Conservation (phyloP, 192 early-diverging fungal genomes). For the Coemansia sp. region DNA sequence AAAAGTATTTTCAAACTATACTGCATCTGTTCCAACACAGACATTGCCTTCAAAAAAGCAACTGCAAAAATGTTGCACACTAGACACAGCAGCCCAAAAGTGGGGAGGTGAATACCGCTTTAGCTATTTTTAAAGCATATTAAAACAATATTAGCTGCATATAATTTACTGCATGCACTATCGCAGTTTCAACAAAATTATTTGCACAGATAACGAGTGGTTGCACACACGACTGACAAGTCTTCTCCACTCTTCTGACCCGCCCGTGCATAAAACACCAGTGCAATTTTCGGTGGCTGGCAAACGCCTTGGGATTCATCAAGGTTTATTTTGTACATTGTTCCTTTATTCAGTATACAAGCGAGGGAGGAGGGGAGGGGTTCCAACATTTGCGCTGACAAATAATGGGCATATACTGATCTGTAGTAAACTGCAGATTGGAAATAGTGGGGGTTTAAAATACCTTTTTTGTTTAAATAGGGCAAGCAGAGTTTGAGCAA, state of each 20-base stretch:
- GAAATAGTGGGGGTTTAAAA: neutral
- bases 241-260: slow-evolving; percentile 29
- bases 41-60: too few relatives aligned
- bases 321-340: neutral
- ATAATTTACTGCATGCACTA: neutral
- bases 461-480: neutral
- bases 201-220: neutral
- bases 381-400: neutral
- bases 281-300: slow-evolving; percentile 12
- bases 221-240: slow-evolving; percentile 6
- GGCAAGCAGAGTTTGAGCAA: too few relatives aligned
- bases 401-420: neutral
- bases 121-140: neutral
- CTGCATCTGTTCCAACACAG: too few relatives aligned
- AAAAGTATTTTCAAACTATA: neutral
- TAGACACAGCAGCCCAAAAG: too few relatives aligned
- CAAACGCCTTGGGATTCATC: neutral
- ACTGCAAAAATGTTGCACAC: neutral
- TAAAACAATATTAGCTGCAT: neutral
- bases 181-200: neutral
- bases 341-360: neutral
- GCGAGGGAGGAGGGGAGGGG: neutral
- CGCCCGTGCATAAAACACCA: slow-evolving; percentile 1
- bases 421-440: neutral
- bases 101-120: neutral